Evolutionary conservation across 768 basidiomycete genomes (phyloP), one percentile per base, ranked within the genome.

Genomic region (Amanita rimosa): DNA sequence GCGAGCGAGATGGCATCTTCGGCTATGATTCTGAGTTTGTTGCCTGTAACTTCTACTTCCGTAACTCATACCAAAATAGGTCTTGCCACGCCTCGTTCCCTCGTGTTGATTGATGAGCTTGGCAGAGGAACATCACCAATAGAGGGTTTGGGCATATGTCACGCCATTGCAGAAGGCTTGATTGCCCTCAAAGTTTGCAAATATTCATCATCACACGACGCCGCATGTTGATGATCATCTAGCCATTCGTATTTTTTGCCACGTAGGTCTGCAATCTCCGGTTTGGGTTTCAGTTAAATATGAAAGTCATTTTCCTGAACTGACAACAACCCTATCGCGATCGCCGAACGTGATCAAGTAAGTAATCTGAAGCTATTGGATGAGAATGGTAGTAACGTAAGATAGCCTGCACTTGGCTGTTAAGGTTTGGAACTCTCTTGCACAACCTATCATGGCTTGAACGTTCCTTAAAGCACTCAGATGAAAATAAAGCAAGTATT

Each of bases 1-100:
- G 91, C 92, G 1, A 83, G 79, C 54, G 95, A 99, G 65, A 97
- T 99, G 90, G 79, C 85, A 1, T 81, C 87, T 2, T 83, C 83
- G 21, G 86, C 91, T 0, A 92, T 93, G 87, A 92, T 97, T 47
- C 67, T 95, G 40, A 85, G 91, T 81, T 6, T 43, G 33, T 16
- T 3, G 3, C 21, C 36, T 37, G 22, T 10, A 4, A 35, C 11
- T 47, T 41, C 19, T 27, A 52, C 4, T 22, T 4, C 3, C 36
- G 38, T 41, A 14, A 44, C 22, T 21, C 22, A 16, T 26, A 19
- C 13, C 8, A 27, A 13, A 43, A 13, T 53, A 83, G 87, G 88
- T 0, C 69, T 95, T 11, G 81, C 86, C 6, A 77, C 82, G 1
- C 64, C 75, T 0, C 75, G 74, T 33, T 79, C 83, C 0, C 67